Evolutionary conservation across 352 stramenopile genomes (phyloP).

Genomic region (Phytophthora meadii): DNA sequence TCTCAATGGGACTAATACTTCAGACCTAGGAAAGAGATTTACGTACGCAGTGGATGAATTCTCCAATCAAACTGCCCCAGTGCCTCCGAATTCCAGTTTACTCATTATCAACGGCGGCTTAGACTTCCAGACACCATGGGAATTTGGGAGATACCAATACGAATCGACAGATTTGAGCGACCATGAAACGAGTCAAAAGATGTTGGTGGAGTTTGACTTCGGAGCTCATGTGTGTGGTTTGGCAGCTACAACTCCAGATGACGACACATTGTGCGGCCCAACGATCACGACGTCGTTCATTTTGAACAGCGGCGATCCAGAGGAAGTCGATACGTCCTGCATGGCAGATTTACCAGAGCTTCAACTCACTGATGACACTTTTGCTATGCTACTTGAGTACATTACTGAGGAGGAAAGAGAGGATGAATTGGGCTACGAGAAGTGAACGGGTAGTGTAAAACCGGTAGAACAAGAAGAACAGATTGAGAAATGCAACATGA

Average conservation of each 20-base stretch:
- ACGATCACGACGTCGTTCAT: slow-evolving; percentile 50
- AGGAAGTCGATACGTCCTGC: slow-evolving; percentile 46
- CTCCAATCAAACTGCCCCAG: slow-evolving; percentile 39
- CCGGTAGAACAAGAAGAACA: slow-evolving; percentile 1
- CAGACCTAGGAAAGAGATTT: slow-evolving; percentile 21
- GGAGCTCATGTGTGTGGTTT: slow-evolving; percentile 46
- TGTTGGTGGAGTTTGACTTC: slow-evolving; percentile 55
- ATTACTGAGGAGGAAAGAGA: background rate
- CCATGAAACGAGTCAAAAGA: slow-evolving; percentile 38
- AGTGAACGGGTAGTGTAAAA: slow-evolving; percentile 2
- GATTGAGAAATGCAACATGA: slow-evolving; percentile 10
- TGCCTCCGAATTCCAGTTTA: slow-evolving; percentile 41
- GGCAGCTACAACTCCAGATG: slow-evolving; percentile 32
- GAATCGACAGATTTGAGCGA: slow-evolving; percentile 20
- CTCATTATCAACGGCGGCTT: slow-evolving; percentile 55
- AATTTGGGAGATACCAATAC: slow-evolving; percentile 45
- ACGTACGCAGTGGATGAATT: slow-evolving; percentile 44
- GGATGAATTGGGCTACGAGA: too few species aligned
- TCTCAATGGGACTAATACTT: background rate
- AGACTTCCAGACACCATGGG: slow-evolving; percentile 49
- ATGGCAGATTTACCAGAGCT: slow-evolving; percentile 39
- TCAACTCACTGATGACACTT: slow-evolving; percentile 27
- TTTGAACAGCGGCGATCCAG: slow-evolving; percentile 24
- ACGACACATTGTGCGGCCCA: slow-evolving; percentile 40
- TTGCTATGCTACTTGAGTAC: slow-evolving; percentile 1